Evolutionary conservation across 768 basidiomycete genomes (phyloP).

Genomic region (Xanthoconium purpureum): DNA sequence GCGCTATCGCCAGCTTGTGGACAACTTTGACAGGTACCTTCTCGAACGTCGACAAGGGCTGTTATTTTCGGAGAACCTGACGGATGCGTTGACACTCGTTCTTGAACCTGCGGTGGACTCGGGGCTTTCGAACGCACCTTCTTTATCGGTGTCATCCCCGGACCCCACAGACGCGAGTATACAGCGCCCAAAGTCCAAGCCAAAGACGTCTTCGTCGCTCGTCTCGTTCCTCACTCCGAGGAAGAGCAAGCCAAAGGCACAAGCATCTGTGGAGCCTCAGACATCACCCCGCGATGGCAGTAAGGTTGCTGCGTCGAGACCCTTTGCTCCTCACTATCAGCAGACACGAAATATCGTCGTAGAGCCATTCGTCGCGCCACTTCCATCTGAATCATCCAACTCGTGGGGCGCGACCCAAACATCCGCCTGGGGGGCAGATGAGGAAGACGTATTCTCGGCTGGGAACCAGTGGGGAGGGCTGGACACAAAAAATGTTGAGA

Average conservation of each 20-base stretch:
- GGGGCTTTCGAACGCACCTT: slow-evolving; percentile 13
- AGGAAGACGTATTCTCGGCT: slow-evolving; percentile 69
- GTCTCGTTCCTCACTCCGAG: slow-evolving; percentile 80
- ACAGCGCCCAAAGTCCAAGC: slow-evolving; percentile 45
- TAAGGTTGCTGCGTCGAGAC: slow-evolving; percentile 58
- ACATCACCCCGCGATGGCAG: slow-evolving; percentile 43
- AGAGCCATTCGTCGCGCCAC: slow-evolving; percentile 63
- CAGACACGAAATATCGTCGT: slow-evolving; percentile 69
- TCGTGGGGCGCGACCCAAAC: slow-evolving; percentile 62
- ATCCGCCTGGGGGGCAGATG: slow-evolving; percentile 52
- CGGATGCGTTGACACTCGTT: slow-evolving; percentile 77
- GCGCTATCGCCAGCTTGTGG: slow-evolving; percentile 68
- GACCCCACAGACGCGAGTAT: slow-evolving; percentile 32
- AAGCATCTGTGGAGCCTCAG: slow-evolving; percentile 37
- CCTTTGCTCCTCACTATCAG: slow-evolving; percentile 83
- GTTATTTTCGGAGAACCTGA: slow-evolving; percentile 87
- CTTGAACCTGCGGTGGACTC: slow-evolving; percentile 60
- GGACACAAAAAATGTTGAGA: slow-evolving; percentile 18
- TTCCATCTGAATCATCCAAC: slow-evolving; percentile 46
- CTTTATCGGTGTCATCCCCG: slow-evolving; percentile 26
- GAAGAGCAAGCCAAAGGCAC: slow-evolving; percentile 50
- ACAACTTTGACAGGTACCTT: slow-evolving; percentile 81
- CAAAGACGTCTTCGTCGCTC: slow-evolving; percentile 58
- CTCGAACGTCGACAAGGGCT: slow-evolving; percentile 85
- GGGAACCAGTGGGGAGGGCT: slow-evolving; percentile 43